Evolutionary conservation across 2,329 filamentous ascomycete genomes (phyloP), one percentile per base, ranked within the genome.

Genomic region (Juglanconis oblonga): DNA sequence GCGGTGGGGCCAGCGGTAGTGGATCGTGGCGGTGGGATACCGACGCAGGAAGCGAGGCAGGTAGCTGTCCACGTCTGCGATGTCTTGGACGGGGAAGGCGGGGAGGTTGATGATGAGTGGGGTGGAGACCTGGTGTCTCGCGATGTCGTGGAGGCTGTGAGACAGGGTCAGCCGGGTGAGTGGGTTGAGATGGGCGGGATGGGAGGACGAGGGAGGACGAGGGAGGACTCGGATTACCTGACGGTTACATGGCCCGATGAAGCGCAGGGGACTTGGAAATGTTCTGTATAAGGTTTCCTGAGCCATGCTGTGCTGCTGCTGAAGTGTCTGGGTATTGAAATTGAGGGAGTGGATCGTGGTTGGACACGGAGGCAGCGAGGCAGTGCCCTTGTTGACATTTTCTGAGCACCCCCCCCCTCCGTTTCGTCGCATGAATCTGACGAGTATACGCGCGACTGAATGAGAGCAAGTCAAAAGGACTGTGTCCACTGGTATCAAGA

Each of bases 61-160:
- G 36, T 71, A 60, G 9, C 66, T 58, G 36, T 52, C 40, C 11
- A 65, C 63, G 13, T 64, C 58, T 2, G 67, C 62, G 7, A 65
- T 62, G 54, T 71, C 61, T 7, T 62, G 61, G 36, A 72, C 69
- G 11, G 80, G 73, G 50, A 76, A 77, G 0, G 82, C 75, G 5
- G 85, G 85, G 0, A 88, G 71, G 68, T 86, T 81, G 47, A 88
- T 71, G 13, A 86, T 68, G 47, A 88, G 68, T 1, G 84, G 79
- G 1, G 73, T 69, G 11, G 71, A 67, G 0, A 74, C 69, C 10
- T 70, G 66, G 17, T 77, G 67, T 4, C 73, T 68, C 11, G 62
- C 57, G 31, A 80, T 59, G 63, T 85, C 82, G 66, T 83, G 75
- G 51, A 86, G 73, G 66, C 82, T 85, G 55, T 52, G 61, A 52